Percentiles rank a stretch among this genome's conserved stretches.
Conservation (phyloP, 345 rosid species). For the Melastoma malabathricum region DNA sequence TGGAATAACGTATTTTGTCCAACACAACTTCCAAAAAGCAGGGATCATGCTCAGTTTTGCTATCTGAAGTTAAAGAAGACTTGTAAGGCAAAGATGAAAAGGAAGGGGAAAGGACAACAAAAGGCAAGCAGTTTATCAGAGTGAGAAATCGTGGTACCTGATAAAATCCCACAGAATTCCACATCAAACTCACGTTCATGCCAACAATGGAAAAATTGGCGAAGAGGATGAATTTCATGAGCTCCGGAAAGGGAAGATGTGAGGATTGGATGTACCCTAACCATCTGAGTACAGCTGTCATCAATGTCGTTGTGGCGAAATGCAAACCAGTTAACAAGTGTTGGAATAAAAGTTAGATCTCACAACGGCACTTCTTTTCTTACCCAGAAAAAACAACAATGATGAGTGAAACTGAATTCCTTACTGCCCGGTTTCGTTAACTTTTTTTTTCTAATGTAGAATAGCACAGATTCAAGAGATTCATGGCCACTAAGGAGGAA, state of each 20-base stretch:
- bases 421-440: too few relatives aligned
- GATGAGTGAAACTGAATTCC: too few relatives aligned
- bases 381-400: too few relatives aligned
- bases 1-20: conserved; percentile 82
- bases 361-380: too few relatives aligned
- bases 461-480: too few relatives aligned
- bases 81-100: conserved; percentile 3
- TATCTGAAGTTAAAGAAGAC: conserved; percentile 33
- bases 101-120: not conserved
- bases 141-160: conserved; percentile 38
- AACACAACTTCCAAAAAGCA: conserved; percentile 86
- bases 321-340: conserved; percentile 65
- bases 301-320: conserved; percentile 73
- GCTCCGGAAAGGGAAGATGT: conserved; percentile 73
- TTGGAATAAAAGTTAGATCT: not conserved
- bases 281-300: conserved; percentile 66
- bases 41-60: conserved; percentile 98
- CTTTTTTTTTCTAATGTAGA: too few relatives aligned
- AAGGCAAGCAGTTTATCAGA: not conserved
- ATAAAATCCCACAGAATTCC: conserved; percentile 98
- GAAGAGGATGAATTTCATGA: conserved; percentile 63
- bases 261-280: conserved; percentile 88
- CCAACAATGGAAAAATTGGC: conserved; percentile 97
- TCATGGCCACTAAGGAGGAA: too few relatives aligned
- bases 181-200: conserved; percentile 96